A percentile compares a stretch with the other conserved stretches of the same genome.
phyloP scores from a whole-genome alignment of 768 basidiomycete genomes.

The Brasilioporus rufonigricans region DNA sequence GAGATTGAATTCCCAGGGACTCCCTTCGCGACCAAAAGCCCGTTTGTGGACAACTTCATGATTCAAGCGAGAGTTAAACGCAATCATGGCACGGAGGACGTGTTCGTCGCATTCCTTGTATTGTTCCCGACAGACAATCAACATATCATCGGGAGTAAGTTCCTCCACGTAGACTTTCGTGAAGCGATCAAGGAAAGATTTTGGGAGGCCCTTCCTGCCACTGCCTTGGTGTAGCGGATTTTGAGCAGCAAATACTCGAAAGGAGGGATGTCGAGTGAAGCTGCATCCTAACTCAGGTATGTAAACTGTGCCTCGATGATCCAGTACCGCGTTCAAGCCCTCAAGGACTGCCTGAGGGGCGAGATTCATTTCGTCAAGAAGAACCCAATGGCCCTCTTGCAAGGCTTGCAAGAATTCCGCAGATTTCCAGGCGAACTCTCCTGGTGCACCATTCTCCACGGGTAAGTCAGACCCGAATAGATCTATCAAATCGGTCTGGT shows the following conservation, averaged over 20 bases:
- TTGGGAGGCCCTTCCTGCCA: conserved; percentile 94
- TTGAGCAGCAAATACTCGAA: conserved; percentile 96
- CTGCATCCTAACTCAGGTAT: conserved; percentile 92
- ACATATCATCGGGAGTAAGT: conserved; percentile 72
- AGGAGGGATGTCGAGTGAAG: conserved; percentile 86
- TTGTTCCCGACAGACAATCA: conserved; percentile 71
- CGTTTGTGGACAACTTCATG: conserved; percentile 62
- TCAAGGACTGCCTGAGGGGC: conserved; percentile 96
- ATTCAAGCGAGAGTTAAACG: conserved; percentile 72
- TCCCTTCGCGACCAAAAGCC: conserved; percentile 72
- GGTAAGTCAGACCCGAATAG: conserved; percentile 96
- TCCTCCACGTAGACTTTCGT: conserved; percentile 96
- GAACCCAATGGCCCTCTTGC: conserved; percentile 96
- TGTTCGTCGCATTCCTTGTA: conserved; percentile 59
- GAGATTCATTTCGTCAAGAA: conserved; percentile 98
- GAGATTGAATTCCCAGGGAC: conserved; percentile 98
- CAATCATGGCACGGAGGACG: conserved; percentile 71
- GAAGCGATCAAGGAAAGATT: conserved; percentile 96
- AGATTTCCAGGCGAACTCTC: conserved; percentile 96
- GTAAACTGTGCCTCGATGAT: conserved; percentile 93
- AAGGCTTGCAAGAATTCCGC: conserved; percentile 93
- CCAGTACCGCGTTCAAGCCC: conserved; percentile 92
- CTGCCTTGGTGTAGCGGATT: conserved; percentile 96
- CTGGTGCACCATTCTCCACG: conserved; percentile 84
- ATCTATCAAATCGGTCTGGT: conserved; percentile 96